phyloP scores from a whole-genome alignment of 83 land plant genomes.

The Diphasiastrum complanatum region DNA sequence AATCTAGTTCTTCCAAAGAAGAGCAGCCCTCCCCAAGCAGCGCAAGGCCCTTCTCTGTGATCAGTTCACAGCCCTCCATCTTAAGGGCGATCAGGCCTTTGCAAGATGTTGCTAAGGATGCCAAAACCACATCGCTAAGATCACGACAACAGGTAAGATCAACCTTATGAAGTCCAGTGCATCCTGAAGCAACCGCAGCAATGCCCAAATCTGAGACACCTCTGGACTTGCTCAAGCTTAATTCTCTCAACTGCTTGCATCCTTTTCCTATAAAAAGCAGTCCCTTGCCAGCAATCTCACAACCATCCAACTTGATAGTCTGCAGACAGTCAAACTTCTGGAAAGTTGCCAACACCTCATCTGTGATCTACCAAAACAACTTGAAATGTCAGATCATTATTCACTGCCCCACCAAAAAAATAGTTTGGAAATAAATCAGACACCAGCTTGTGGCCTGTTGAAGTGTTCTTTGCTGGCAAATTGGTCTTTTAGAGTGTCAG shows the following conservation, averaged over 20 bases:
- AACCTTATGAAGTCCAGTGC: conserved; percentile 52
- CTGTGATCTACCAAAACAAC: conserved; percentile 35
- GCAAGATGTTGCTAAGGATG: conserved; percentile 51
- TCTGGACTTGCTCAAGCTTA: conserved; percentile 79
- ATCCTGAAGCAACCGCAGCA: conserved; percentile 40
- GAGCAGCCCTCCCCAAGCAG: conserved; percentile 54
- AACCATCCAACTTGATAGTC: conserved; percentile 70
- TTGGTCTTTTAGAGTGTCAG: neutral
- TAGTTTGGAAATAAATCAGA: neutral
- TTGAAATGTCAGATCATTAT: neutral
- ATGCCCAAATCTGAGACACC: conserved; percentile 85
- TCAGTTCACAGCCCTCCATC: conserved; percentile 66
- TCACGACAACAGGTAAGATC: conserved; percentile 86
- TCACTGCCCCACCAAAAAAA: conserved; percentile 3
- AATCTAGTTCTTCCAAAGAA: conserved; percentile 70
- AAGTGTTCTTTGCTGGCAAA: neutral
- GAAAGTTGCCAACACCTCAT: conserved; percentile 30
- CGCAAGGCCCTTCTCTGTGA: conserved; percentile 49
- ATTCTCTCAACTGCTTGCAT: conserved; percentile 48
- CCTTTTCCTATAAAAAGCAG: conserved; percentile 51
- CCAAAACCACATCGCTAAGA: conserved; percentile 50
- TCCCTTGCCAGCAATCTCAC: conserved; percentile 44
- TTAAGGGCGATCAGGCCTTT: conserved; percentile 51
- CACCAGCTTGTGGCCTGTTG: neutral
- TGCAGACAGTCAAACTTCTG: conserved; percentile 46